These are phyloP conservation scores for Sphaceloma murrayae DNA, from an alignment of 2,329 filamentous ascomycete genomes.

Conservation along the genomic window DNA sequence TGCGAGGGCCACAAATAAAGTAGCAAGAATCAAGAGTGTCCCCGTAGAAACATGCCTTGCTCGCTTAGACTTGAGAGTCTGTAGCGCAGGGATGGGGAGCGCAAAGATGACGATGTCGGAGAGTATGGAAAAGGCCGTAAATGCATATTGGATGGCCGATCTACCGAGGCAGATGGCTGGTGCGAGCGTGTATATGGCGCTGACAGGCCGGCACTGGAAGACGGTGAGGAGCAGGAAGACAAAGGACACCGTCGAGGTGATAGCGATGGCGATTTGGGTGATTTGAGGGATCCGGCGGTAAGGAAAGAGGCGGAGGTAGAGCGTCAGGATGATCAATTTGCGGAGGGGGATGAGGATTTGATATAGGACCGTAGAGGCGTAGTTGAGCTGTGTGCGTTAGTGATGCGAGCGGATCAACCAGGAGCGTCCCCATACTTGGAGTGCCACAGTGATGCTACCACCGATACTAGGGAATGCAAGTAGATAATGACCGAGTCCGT, in stretches of 20 bases:
- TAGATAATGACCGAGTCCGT: slow-evolving; percentile 4
- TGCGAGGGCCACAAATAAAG: background rate
- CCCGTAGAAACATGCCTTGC: background rate
- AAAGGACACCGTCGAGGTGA: background rate
- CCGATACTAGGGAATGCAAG: background rate
- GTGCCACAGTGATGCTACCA: background rate
- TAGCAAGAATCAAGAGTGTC: background rate
- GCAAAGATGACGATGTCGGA: slow-evolving; percentile 10
- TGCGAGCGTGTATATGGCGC: background rate
- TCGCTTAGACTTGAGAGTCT: slow-evolving; percentile 3
- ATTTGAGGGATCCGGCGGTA: slow-evolving; percentile 8
- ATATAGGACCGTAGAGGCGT: slow-evolving; percentile 1
- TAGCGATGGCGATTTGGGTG: slow-evolving; percentile 7
- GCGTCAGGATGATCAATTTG: slow-evolving; percentile 6
- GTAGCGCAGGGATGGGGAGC: slow-evolving; percentile 5
- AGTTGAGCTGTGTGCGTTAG: background rate
- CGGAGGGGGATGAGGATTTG: background rate
- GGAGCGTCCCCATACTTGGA: background rate
- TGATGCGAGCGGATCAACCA: background rate
- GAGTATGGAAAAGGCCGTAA: background rate
- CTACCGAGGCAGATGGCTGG: slow-evolving; percentile 1
- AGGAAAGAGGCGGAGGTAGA: slow-evolving; percentile 12
- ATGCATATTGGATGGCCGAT: background rate
- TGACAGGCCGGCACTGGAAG: background rate
- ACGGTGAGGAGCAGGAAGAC: slow-evolving; percentile 5